Percentiles rank a stretch among this genome's conserved stretches.
Conservation (phyloP, 768 basidiomycete genomes). For the Agaricus blazei region DNA sequence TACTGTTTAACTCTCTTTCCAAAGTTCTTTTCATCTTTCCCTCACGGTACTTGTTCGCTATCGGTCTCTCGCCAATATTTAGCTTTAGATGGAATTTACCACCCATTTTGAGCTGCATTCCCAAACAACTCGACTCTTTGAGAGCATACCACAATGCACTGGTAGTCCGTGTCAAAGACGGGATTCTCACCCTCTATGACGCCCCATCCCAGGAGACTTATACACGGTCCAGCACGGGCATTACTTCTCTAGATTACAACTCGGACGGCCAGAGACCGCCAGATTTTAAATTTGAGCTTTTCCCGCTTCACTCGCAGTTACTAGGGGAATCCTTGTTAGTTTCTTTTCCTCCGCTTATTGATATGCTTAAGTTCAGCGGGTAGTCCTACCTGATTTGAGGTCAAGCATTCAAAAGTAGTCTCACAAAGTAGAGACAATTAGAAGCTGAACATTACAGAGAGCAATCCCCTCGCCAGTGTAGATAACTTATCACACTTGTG, state of each 20-base stretch:
- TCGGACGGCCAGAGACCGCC: slow-evolving; percentile 56
- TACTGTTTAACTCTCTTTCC: slow-evolving; percentile 79
- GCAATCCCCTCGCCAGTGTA: slow-evolving; percentile 25
- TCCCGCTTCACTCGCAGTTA: slow-evolving; percentile 85
- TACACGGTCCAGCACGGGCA: slow-evolving; percentile 67
- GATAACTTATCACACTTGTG: slow-evolving; percentile 50
- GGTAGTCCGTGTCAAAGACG: slow-evolving; percentile 47
- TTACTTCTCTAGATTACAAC: slow-evolving; percentile 79
- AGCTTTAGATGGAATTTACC: slow-evolving; percentile 85
- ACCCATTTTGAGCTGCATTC: slow-evolving; percentile 82
- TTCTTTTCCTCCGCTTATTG: slow-evolving; percentile 90
- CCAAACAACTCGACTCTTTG: slow-evolving; percentile 82
- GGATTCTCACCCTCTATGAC: slow-evolving; percentile 77
- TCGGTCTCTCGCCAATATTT: slow-evolving; percentile 80
- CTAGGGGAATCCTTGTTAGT: slow-evolving; percentile 88
- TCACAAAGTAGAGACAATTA: slow-evolving; percentile 7
- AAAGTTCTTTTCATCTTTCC: slow-evolving; percentile 82
- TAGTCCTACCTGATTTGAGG: slow-evolving; percentile 82
- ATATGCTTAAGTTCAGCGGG: slow-evolving; percentile 88
- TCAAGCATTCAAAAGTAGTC: slow-evolving; percentile 38
- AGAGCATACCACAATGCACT: slow-evolving; percentile 65
- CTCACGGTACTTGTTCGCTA: slow-evolving; percentile 82
- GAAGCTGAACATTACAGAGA: slow-evolving; percentile 5
- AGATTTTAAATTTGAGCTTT: slow-evolving; percentile 83
- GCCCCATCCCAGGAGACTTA: slow-evolving; percentile 77